Conservation (phyloP, 2,329 filamentous ascomycete species). For the Aquanectria penicillioides region DNA sequence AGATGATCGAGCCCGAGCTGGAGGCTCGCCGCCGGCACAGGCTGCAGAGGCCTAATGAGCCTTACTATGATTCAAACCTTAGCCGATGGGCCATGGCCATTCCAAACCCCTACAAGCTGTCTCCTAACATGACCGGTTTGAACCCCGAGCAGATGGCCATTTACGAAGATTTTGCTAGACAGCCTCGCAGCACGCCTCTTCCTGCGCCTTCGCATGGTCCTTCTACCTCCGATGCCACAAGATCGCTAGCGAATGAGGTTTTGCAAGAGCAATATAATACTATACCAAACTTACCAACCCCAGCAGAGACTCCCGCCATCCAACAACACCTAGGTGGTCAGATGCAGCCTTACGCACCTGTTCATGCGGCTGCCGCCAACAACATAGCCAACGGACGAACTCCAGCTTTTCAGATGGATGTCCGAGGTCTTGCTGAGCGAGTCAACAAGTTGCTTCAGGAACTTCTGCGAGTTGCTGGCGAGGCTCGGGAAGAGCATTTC, state of each 20-base stretch:
- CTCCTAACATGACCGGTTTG: slow-evolving; percentile 73
- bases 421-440: slow-evolving; percentile 62
- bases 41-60: slow-evolving; percentile 79
- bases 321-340: slow-evolving; percentile 58
- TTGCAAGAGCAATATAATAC: slow-evolving; percentile 69
- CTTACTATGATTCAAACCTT: slow-evolving; percentile 83
- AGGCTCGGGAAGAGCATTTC: slow-evolving; percentile 68
- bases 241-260: slow-evolving; percentile 71
- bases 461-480: slow-evolving; percentile 63
- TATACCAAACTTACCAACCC: slow-evolving; percentile 67
- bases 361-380: slow-evolving; percentile 52
- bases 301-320: slow-evolving; percentile 67
- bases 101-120: slow-evolving; percentile 90
- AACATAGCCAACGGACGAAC: slow-evolving; percentile 62
- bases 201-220: slow-evolving; percentile 65
- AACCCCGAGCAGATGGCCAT: slow-evolving; percentile 94
- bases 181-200: slow-evolving; percentile 72
- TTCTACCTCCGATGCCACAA: slow-evolving; percentile 68
- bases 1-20: slow-evolving; percentile 85
- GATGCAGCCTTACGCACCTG: slow-evolving; percentile 64
- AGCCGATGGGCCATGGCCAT: slow-evolving; percentile 95
- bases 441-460: slow-evolving; percentile 68
- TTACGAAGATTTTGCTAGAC: slow-evolving; percentile 94
- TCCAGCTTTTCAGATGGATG: slow-evolving; percentile 60
- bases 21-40: slow-evolving; percentile 82